Percentiles rank a stretch among this genome's conserved stretches.
Evolutionary conservation across 148 eudicot genomes (phyloP).

Genomic region (Chenopodium berlandieri): DNA sequence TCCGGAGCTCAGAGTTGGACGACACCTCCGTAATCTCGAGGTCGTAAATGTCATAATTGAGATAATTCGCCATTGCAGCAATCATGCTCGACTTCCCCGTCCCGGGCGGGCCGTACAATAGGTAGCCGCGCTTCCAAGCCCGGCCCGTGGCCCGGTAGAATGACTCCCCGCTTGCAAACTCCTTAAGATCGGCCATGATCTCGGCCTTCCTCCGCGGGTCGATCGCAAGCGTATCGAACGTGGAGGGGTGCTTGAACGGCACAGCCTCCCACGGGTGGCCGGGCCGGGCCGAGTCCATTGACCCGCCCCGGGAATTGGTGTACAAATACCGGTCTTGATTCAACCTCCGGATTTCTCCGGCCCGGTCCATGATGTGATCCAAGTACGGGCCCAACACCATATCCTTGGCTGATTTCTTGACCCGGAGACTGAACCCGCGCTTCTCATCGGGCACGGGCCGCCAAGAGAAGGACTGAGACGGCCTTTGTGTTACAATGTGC

Average conservation of each 20-base stretch:
- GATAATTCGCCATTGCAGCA: slow-evolving; percentile 88
- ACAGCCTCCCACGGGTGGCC: slow-evolving; percentile 91
- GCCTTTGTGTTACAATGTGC: slow-evolving; percentile 65
- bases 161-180: slow-evolving; percentile 59
- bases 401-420: slow-evolving; percentile 45
- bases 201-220: slow-evolving; percentile 57
- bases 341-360: slow-evolving; percentile 52
- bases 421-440: slow-evolving; percentile 61
- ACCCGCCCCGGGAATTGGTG: slow-evolving; percentile 72
- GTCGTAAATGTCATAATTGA: slow-evolving; percentile 82
- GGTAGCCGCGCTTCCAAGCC: slow-evolving; percentile 91
- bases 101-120: slow-evolving; percentile 89
- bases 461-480: slow-evolving; percentile 74
- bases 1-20: slow-evolving; percentile 72
- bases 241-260: slow-evolving; percentile 92
- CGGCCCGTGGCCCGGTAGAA: slow-evolving; percentile 83
- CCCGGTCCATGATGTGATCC: slow-evolving; percentile 55
- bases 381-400: slow-evolving; percentile 50
- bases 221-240: slow-evolving; percentile 82
- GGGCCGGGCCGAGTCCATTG: slow-evolving; percentile 63
- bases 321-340: slow-evolving; percentile 68
- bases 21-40: slow-evolving; percentile 81
- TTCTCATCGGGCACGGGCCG: slow-evolving; percentile 89
- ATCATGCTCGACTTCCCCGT: slow-evolving; percentile 97
- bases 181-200: slow-evolving; percentile 61